A percentile compares a stretch with the other conserved stretches of the same genome.
Conservation (phyloP, 495 filamentous ascomycete genomes). For the Hyaloscypha bicolor region DNA sequence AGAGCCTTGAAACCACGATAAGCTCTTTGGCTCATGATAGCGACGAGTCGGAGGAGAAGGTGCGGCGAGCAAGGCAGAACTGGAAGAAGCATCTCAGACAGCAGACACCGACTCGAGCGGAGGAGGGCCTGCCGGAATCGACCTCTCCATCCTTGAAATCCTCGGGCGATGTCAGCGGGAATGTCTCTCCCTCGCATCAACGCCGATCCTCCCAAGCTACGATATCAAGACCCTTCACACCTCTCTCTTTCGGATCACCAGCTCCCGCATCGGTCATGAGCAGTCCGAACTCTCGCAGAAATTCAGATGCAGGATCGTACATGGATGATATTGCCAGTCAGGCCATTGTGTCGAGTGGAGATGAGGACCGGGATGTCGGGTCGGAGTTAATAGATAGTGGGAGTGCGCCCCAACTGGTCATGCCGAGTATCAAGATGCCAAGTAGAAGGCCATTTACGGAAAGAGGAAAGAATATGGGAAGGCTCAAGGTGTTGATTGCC, state of each 20-base stretch:
- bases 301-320: constrained; percentile 49
- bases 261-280: constrained; percentile 50
- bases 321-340: constrained; percentile 55
- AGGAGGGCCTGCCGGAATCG: constrained; percentile 33
- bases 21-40: constrained; percentile 37
- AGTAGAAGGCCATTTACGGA: constrained; percentile 90
- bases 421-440: constrained; percentile 97
- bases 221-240: constrained; percentile 56
- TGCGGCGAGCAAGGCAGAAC: constrained; percentile 32
- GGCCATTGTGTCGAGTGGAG: constrained; percentile 47
- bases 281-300: constrained; percentile 50
- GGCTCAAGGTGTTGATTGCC: constrained; percentile 85
- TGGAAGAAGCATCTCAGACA: constrained; percentile 31
- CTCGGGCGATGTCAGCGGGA: constrained; percentile 26
- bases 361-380: constrained; percentile 43
- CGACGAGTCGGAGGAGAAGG: constrained; percentile 38
- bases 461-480: constrained; percentile 79
- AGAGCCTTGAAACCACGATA: constrained; percentile 62
- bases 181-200: constrained; percentile 35
- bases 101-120: constrained; percentile 18
- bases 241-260: constrained; percentile 51
- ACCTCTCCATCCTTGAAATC: constrained; percentile 32
- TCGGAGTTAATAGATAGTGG: constrained; percentile 48
- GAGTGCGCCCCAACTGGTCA: constrained; percentile 85
- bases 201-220: constrained; percentile 37